Percentiles rank a stretch among this genome's conserved stretches.
phyloP scores from a whole-genome alignment of 352 stramenopile genomes.

The Phytophthora pluvialis region DNA sequence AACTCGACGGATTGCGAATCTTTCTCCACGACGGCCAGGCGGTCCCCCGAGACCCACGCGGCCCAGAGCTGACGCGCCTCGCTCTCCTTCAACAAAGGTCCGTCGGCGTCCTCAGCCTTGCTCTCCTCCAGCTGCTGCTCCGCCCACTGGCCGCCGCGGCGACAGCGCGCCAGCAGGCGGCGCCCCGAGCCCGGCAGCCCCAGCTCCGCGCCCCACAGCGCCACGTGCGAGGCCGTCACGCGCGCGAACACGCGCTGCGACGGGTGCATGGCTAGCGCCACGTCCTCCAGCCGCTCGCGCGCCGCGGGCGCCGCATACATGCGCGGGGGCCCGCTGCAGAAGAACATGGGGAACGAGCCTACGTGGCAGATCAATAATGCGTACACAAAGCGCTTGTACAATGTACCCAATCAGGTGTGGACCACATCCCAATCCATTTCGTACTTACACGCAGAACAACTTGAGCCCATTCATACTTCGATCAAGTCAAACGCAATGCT shows the following conservation, averaged over 20 bases:
- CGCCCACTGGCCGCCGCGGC: conserved; percentile 38
- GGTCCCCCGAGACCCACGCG: conserved; percentile 57
- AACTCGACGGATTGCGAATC: conserved; percentile 69
- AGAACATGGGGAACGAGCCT: conserved; percentile 55
- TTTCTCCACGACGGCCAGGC: conserved; percentile 72
- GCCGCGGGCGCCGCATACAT: conserved; percentile 45
- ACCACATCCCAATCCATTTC: neutral
- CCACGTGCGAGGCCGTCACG: conserved; percentile 49
- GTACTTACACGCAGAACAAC: neutral
- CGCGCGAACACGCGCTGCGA: conserved; percentile 60
- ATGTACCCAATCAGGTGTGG: neutral
- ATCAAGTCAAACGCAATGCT: conserved; percentile 23
- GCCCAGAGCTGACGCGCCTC: conserved; percentile 50
- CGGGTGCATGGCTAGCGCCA: conserved; percentile 63
- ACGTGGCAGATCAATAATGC: conserved; percentile 20
- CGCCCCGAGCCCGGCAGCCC: conserved; percentile 38
- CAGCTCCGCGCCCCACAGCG: conserved; percentile 54
- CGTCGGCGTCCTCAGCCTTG: neutral
- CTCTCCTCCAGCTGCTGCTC: conserved; percentile 18
- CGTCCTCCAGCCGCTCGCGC: conserved; percentile 45
- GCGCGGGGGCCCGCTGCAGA: conserved; percentile 73
- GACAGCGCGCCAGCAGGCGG: conserved; percentile 46
- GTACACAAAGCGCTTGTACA: neutral
- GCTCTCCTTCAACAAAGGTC: conserved; percentile 19
- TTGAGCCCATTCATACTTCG: neutral